Evolutionary conservation across 208 protist genomes (phyloP).

Genomic region (Leishmania lainsoni): DNA sequence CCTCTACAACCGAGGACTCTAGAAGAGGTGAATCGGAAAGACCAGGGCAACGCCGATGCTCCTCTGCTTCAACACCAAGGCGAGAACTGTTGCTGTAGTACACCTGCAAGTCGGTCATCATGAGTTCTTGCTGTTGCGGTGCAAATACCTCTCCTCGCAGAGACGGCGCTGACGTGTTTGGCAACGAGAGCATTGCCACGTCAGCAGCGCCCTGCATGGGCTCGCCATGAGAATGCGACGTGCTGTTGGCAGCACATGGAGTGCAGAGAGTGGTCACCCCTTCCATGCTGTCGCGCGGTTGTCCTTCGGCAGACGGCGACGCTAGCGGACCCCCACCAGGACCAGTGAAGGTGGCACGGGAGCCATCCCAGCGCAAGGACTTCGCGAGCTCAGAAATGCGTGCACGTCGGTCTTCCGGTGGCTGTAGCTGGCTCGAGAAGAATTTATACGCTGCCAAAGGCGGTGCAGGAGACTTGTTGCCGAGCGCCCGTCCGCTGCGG

Average conservation of each 20-base stretch:
- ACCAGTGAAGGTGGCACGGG: background rate
- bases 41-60: background rate
- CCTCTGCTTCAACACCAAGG: background rate
- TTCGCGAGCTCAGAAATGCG: slow-evolving; percentile 17
- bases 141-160: background rate
- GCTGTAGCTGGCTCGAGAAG: slow-evolving; percentile 17
- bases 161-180: background rate
- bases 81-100: background rate
- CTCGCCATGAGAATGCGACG: background rate
- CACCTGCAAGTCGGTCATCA: background rate
- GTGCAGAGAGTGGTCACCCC: background rate
- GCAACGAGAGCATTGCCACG: background rate
- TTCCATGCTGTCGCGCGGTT: background rate
- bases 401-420: slow-evolving; percentile 12
- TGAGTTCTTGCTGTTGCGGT: background rate
- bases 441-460: slow-evolving; percentile 7
- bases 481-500: background rate
- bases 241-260: background rate
- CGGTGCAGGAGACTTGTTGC: background rate
- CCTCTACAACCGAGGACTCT: background rate
- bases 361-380: background rate
- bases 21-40: background rate
- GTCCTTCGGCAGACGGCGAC: slow-evolving; percentile 2
- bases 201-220: background rate
- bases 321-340: background rate